Evolutionary conservation across 2,329 filamentous ascomycete species (phyloP), one percentile per base, ranked within the genome.

Genomic region (Epicoccum nigrum): DNA sequence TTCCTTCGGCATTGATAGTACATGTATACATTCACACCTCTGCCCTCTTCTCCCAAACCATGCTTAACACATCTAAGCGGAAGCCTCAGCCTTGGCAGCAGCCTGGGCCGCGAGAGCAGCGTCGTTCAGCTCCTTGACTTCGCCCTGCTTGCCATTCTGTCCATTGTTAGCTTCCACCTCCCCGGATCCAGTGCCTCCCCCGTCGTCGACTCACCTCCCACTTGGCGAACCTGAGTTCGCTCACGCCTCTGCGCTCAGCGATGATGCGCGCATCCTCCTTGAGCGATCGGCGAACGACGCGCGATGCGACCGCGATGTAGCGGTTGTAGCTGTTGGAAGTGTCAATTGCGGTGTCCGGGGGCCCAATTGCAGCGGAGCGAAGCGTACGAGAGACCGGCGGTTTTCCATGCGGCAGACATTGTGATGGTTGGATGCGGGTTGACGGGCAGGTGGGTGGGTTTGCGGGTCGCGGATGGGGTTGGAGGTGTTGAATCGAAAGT

Each of bases 361-460:
- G 56, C 43, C 32, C 45, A 39, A 32, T 40, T 44, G 23, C 49
- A 28, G 42, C 42, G 23, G 39, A 20, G 45, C 25, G 55, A 17
- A 41, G 83, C 90, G 78, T 89, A 96, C 92, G 87, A 95, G 76
- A 97, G 83, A 80, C 94, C 94, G 77, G 94, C 90, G 75, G 92
- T 86, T 89, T 97, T 97, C 94, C 93, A 99, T 76, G 92, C 90
- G 83, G 92, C 93, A 81, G 89, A 83, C 94, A 97, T 99, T 81
- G 85, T 90, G 85, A 72, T 69, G 74, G 70, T 68, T 57, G 63
- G 59, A 58, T 61, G 60, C 37, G 65, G 59, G 39, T 63, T 63
- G 42, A 60, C 57, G 56, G 57, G 51, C 51, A 45, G 57, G 54
- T 52, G 60, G 58, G 55, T 54, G 60, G 54, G 59, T 54, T 59